These are phyloP conservation scores for Corchorus olitorius DNA, from an alignment of 345 rosid genomes.

Conservation along the genomic window DNA sequence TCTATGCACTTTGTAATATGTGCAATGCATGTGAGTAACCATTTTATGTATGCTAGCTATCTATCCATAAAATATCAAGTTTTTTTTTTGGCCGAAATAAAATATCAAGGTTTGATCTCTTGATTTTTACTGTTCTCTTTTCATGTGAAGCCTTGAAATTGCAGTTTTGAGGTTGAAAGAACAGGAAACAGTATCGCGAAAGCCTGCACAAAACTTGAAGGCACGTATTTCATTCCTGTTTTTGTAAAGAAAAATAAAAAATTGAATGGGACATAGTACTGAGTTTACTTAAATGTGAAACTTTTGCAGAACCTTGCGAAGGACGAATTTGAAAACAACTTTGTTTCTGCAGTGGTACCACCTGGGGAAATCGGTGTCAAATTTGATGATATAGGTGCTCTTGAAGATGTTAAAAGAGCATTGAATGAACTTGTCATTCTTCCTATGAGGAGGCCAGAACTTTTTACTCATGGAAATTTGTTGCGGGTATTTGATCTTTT, in stretches of 20 bases:
- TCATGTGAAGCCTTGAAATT: slow-evolving; percentile 75
- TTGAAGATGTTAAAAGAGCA: slow-evolving; percentile 92
- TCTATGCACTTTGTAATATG: background rate
- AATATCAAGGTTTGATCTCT: slow-evolving; percentile 2
- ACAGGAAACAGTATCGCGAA: slow-evolving; percentile 65
- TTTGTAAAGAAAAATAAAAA: background rate
- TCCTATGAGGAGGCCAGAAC: slow-evolving; percentile 97
- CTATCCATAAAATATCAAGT: slow-evolving; percentile 3
- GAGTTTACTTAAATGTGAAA: slow-evolving; percentile 18
- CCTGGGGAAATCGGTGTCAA: slow-evolving; percentile 93
- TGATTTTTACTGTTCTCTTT: slow-evolving; percentile 33
- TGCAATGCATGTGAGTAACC: background rate
- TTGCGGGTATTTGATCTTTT: slow-evolving; percentile 62
- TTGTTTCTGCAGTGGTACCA: slow-evolving; percentile 89
- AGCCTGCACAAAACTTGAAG: slow-evolving; percentile 67
- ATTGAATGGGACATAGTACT: slow-evolving; percentile 12
- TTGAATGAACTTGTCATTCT: slow-evolving; percentile 96
- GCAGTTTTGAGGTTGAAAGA: slow-evolving; percentile 79
- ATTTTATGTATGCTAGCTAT: background rate
- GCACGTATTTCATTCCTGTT: slow-evolving; percentile 5
- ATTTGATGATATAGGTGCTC: slow-evolving; percentile 95
- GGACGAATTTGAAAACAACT: slow-evolving; percentile 88
- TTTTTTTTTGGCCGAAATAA: too few species aligned
- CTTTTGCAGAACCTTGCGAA: slow-evolving; percentile 74
- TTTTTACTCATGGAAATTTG: slow-evolving; percentile 87